A percentile compares a stretch with the other conserved stretches of the same genome.
phyloP scores from a whole-genome alignment of 1,284 basidiomycete species.

The Rhodotorula glutinis region DNA sequence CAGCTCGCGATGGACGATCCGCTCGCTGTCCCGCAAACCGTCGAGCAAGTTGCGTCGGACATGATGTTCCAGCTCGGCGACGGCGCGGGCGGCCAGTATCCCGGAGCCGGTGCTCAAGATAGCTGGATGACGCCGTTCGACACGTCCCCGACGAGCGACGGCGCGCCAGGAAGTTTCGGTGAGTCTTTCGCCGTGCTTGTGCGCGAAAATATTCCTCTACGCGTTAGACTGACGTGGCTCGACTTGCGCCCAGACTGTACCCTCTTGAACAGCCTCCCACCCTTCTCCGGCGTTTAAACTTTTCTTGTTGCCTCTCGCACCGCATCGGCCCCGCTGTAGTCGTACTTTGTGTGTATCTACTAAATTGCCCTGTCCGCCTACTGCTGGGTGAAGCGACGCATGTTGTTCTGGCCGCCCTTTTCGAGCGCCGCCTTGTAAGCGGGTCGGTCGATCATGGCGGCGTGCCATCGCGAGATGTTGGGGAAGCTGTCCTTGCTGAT shows the following conservation, averaged over 20 bases:
- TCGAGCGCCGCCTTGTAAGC: slow-evolving; percentile 35
- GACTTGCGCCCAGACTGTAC: no score
- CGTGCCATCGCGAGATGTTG: slow-evolving; percentile 34
- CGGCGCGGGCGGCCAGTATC: background rate
- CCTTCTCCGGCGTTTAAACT: background rate
- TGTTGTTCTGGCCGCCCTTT: slow-evolving; percentile 33
- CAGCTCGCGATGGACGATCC: slow-evolving; percentile 10
- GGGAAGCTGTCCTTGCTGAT: slow-evolving; percentile 19
- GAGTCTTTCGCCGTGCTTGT: background rate
- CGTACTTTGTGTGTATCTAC: background rate
- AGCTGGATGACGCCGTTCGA: no score
- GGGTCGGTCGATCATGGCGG: slow-evolving; percentile 25
- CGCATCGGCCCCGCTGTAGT: no score
- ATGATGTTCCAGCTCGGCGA: slow-evolving; percentile 5
- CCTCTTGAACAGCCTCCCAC: slow-evolving; percentile 11
- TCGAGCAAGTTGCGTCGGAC: background rate
- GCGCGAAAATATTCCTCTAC: no score
- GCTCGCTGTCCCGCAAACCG: slow-evolving; percentile 1
- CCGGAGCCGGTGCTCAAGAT: no score
- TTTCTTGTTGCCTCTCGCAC: background rate
- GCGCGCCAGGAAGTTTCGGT: background rate
- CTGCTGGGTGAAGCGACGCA: slow-evolving; percentile 23
- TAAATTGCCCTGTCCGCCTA: background rate
- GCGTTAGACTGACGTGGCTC: no score
- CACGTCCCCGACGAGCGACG: no score